A percentile compares a stretch with the other conserved stretches of the same genome.
Evolutionary conservation across 208 protist genomes (phyloP).

Genomic region (Leishmania major): DNA sequence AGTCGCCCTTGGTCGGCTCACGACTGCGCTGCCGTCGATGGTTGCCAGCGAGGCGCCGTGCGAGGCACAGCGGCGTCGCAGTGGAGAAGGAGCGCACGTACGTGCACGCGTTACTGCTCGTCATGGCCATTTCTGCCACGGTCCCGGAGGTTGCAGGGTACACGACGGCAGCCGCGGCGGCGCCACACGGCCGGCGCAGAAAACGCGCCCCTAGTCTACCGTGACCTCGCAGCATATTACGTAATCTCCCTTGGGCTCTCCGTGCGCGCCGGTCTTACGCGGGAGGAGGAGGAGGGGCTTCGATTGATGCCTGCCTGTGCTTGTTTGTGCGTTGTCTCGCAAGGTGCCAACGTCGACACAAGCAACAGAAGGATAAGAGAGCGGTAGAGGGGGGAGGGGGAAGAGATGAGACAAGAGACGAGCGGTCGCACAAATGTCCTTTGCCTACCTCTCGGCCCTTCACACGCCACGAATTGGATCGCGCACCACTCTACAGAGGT

Average conservation of each 20-base stretch:
- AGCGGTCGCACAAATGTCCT: not conserved
- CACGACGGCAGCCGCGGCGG: not conserved
- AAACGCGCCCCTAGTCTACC: not conserved
- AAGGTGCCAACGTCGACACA: not conserved
- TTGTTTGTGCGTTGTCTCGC: not conserved
- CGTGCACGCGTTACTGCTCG: not conserved
- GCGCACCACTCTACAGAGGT: not conserved
- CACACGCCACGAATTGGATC: not conserved
- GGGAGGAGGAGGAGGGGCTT: not conserved
- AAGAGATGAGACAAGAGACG: not conserved
- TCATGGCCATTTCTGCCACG: not conserved
- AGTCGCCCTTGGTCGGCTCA: constrained; percentile 81
- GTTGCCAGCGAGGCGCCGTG: constrained; percentile 54
- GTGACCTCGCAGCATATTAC: constrained; percentile 2
- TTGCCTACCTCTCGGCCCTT: not conserved
- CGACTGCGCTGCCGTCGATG: constrained; percentile 44
- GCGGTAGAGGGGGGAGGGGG: not conserved
- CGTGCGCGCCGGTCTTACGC: not conserved
- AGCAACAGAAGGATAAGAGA: not conserved
- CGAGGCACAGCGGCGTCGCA: constrained; percentile 22
- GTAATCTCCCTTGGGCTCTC: not conserved
- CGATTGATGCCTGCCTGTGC: not conserved
- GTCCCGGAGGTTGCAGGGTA: not conserved
- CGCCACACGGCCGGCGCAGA: not conserved
- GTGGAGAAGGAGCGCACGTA: constrained; percentile 7